These are phyloP conservation scores for Epichloe gansuensis DNA, from an alignment of 2,329 filamentous ascomycete species.

Conservation along the genomic window DNA sequence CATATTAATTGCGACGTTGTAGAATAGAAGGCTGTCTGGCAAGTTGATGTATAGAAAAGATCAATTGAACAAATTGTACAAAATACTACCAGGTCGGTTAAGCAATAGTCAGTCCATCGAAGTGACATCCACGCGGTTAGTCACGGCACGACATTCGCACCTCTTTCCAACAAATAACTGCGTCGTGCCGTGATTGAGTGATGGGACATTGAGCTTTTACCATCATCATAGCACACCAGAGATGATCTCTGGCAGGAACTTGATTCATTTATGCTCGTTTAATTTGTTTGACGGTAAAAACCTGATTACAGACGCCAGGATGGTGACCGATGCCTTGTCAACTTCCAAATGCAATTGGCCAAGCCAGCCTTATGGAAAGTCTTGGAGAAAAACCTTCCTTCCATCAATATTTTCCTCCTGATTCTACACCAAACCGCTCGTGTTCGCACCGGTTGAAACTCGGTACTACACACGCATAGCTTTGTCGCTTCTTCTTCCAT, in stretches of 20 bases:
- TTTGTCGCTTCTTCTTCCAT: slow-evolving; percentile 4
- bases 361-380: slow-evolving; percentile 35
- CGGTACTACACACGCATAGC: slow-evolving; percentile 3
- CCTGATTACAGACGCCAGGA: slow-evolving; percentile 55
- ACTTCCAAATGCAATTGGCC: slow-evolving; percentile 55
- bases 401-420: slow-evolving; percentile 14
- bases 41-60: background rate
- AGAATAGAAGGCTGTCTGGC: slow-evolving; percentile 2
- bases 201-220: too few species aligned
- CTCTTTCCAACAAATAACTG: too few species aligned
- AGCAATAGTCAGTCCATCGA: background rate
- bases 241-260: slow-evolving; percentile 3
- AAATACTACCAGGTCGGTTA: background rate
- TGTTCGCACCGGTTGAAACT: slow-evolving; percentile 3
- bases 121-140: too few species aligned
- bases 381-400: slow-evolving; percentile 24
- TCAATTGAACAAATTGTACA: slow-evolving; percentile 7
- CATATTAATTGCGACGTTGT: background rate
- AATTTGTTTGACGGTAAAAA: slow-evolving; percentile 46
- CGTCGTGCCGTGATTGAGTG: too few species aligned
- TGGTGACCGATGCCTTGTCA: slow-evolving; percentile 47
- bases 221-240: slow-evolving; percentile 22
- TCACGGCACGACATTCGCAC: too few species aligned
- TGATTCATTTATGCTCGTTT: slow-evolving; percentile 28
- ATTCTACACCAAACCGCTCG: slow-evolving; percentile 27